A percentile compares a stretch with the other conserved stretches of the same genome.
phyloP scores from a whole-genome alignment of 2,329 filamentous ascomycete species.

The Coniochaeta ligniaria region DNA sequence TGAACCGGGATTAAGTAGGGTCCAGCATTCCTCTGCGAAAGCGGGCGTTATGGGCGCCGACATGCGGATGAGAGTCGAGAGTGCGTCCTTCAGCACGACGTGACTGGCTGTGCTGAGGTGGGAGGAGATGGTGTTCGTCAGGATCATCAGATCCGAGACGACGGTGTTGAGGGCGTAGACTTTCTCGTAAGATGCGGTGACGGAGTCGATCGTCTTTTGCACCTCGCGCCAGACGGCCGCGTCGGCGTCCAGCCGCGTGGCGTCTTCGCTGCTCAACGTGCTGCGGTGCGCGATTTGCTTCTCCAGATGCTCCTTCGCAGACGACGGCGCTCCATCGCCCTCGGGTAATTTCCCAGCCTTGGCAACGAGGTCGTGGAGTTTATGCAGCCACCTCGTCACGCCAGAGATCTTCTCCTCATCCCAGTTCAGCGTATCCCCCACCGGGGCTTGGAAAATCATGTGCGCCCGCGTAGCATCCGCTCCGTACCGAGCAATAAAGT shows the following conservation, averaged over 20 bases:
- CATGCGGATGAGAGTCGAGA: conserved; percentile 57
- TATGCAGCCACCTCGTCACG: conserved; percentile 71
- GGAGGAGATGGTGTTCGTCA: conserved; percentile 63
- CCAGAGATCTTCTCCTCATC: conserved; percentile 77
- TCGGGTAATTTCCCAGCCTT: conserved; percentile 14
- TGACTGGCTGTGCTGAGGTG: conserved; percentile 29
- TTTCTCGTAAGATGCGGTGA: conserved; percentile 61
- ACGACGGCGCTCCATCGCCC: conserved; percentile 3
- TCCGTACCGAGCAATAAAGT: conserved; percentile 66
- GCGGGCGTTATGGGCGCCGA: conserved; percentile 75
- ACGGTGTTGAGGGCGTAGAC: conserved; percentile 77
- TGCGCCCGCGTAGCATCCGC: conserved; percentile 81
- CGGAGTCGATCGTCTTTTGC: conserved; percentile 59
- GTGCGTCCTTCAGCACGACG: conserved; percentile 39
- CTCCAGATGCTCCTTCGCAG: conserved; percentile 28
- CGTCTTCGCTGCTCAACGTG: conserved; percentile 22
- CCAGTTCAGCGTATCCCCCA: conserved; percentile 80
- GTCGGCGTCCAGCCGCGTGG: conserved; percentile 37
- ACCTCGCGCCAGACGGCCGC: conserved; percentile 54
- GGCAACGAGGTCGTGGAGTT: conserved; percentile 53
- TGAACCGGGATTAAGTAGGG: conserved; percentile 31
- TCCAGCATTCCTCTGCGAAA: conserved; percentile 77
- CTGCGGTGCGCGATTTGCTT: conserved; percentile 18
- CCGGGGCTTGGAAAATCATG: conserved; percentile 82
- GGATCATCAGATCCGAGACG: conserved; percentile 73